Evolutionary conservation across 139 green algal genomes (phyloP).

Genomic region (Chlamydomonas incerta): DNA sequence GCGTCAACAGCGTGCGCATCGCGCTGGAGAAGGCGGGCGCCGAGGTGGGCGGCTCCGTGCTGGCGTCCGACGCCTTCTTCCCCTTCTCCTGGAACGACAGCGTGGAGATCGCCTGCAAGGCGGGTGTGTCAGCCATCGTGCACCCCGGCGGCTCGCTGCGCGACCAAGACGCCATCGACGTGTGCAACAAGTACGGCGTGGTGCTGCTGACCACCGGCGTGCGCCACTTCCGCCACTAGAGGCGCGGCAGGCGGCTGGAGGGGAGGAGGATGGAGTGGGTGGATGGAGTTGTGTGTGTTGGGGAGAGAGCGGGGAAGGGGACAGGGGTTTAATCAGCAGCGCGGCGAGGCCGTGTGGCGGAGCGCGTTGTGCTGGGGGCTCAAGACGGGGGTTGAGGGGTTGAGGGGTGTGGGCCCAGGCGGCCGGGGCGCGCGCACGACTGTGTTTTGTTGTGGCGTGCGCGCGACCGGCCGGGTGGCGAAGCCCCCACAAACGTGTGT

Average conservation of each 20-base stretch:
- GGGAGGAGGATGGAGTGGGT: not conserved
- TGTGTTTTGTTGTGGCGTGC: too few species aligned
- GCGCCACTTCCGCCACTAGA: constrained; percentile 96
- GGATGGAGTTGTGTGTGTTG: not conserved
- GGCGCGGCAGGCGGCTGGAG: too few species aligned
- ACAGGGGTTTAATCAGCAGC: too few species aligned
- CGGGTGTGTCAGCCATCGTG: constrained; percentile 94
- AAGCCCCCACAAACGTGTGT: too few species aligned
- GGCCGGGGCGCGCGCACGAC: too few species aligned
- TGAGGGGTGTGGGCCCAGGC: too few species aligned
- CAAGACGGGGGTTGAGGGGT: too few species aligned
- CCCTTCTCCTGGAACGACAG: constrained; percentile 97
- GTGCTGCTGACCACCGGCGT: constrained; percentile 93
- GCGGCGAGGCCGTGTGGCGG: too few species aligned
- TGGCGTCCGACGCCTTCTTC: constrained; percentile 99
- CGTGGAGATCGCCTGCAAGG: constrained; percentile 95
- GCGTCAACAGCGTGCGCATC: constrained; percentile 94
- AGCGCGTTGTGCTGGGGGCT: too few species aligned
- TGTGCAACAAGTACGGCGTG: constrained; percentile 99
- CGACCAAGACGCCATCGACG: constrained; percentile 93
- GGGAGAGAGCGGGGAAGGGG: too few species aligned
- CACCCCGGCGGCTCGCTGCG: constrained; percentile 96
- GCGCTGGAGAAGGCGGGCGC: constrained; percentile 95
- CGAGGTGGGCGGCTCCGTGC: constrained; percentile 80
- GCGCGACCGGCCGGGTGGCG: too few species aligned